Base-by-base conservation (phyloP, 108 stramenopile genomes). In the Fistulifera pelliculosa region DNA sequence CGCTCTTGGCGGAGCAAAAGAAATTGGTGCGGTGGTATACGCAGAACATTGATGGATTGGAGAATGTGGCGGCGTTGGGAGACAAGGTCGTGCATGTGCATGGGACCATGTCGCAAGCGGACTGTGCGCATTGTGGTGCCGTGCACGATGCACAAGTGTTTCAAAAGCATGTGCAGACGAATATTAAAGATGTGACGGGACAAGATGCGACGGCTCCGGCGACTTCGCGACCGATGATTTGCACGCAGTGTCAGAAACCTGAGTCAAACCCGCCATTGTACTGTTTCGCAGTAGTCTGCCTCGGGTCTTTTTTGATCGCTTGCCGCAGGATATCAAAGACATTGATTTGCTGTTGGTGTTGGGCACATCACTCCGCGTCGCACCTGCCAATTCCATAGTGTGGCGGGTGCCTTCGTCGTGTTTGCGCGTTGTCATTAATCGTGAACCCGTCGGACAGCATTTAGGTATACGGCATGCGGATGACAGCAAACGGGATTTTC, bases 41-140 rank as follows among this genome's bases (percentile, higher is more conserved):
- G 8, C 97, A 98, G 66, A 98, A 98, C 62, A 95, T 98, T 69
- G 97, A 98, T 61, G 87, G 87, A 57, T 61, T 98, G 28, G 97
- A 98, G 61, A 67, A 78, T 38, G 42, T 96, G 13, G 79, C 83
- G 5, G 8, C 31, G 31, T 35, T 35, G 8, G 63, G 51, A 15
- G 78, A 81, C 17, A 78, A 74, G 47, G 69, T 88, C 15, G 74
- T 88, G 45, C 69, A 76, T 47, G 89, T 90, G 5, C 94, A 96
- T 62, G 94, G 94, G 8, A 74, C 85, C 24, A 77, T 96, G 80
- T 81, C 75, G 41, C 63, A 68, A 51, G 87, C 87, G 11, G 73
- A 69, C 8, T 95, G 90, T 74, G 94, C 83, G 58, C 18, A 56
- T 27, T 94, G 93, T 53, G 68, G 67, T 1, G 50, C 63, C 19